phyloP scores from a whole-genome alignment of 768 basidiomycete species.

The Phaeotremella skinneri region DNA sequence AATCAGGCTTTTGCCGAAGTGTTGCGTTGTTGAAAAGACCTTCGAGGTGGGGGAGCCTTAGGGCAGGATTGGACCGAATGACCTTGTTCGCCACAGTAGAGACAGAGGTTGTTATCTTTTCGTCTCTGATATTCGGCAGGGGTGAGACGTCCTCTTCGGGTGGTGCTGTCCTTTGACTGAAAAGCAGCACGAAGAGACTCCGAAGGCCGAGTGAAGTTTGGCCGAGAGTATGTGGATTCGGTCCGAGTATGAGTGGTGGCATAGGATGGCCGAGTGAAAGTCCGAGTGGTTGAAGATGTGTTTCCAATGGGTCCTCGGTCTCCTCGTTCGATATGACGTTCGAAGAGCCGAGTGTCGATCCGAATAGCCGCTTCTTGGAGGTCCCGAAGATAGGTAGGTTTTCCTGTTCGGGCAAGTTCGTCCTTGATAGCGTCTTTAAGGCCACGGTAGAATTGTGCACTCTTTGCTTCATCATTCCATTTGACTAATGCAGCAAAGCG shows the following conservation, averaged over 20 bases:
- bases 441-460: conserved; percentile 28
- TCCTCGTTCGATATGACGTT: conserved; percentile 12
- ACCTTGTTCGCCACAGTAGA: conserved; percentile 15
- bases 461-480: conserved; percentile 22
- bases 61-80: conserved; percentile 13
- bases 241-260: background rate
- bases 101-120: conserved; percentile 20
- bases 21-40: background rate
- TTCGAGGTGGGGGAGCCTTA: background rate
- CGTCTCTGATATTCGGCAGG: conserved; percentile 19
- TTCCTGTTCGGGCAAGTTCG: conserved; percentile 12
- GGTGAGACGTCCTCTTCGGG: conserved; percentile 5
- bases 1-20: conserved; percentile 9
- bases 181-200: background rate
- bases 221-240: background rate
- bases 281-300: background rate
- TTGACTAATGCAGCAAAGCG: conserved; percentile 8
- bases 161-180: background rate
- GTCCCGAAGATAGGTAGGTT: conserved; percentile 11
- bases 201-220: background rate
- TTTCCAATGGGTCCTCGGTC: conserved; percentile 4
- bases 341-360: conserved; percentile 21
- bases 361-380: conserved; percentile 10
- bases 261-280: background rate
- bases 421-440: conserved; percentile 25